Percentiles rank a stretch among this genome's conserved stretches.
These are phyloP conservation scores for Nematocida major DNA, from an alignment of 371 early-diverging fungal species.

Conservation along the genomic window DNA sequence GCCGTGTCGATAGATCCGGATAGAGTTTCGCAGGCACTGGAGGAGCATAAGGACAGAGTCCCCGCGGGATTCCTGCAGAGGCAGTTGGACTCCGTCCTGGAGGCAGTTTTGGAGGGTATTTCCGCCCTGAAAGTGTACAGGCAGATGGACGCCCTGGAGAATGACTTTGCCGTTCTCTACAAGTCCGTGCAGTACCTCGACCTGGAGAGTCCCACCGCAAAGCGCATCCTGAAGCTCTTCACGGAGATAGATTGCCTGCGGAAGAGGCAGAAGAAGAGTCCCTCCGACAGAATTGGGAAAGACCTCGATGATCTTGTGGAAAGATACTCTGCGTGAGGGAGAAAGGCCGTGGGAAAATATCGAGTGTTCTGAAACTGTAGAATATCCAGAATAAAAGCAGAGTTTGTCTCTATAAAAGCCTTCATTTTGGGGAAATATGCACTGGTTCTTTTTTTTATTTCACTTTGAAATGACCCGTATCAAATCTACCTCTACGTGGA, in stretches of 20 bases:
- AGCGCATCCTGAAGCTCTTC: constrained; percentile 26
- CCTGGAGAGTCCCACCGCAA: background rate
- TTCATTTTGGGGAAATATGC: background rate
- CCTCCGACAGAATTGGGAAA: background rate
- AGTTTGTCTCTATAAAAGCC: background rate
- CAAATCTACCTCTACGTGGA: constrained; percentile 55
- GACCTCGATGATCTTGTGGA: constrained; percentile 4
- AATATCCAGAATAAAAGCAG: too few species aligned
- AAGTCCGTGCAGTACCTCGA: constrained; percentile 30
- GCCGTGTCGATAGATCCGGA: constrained; percentile 2
- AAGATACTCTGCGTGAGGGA: background rate
- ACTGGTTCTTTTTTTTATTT: too few species aligned
- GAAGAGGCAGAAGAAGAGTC: constrained; percentile 5
- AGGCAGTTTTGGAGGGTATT: background rate
- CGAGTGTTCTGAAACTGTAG: too few species aligned
- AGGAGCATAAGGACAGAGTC: constrained; percentile 10
- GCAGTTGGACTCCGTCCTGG: background rate
- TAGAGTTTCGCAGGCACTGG: background rate
- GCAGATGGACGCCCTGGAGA: constrained; percentile 28
- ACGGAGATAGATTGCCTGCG: constrained; percentile 31
- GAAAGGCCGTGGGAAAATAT: background rate
- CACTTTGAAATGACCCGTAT: constrained; percentile 23
- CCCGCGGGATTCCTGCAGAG: background rate
- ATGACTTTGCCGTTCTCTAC: constrained; percentile 42
- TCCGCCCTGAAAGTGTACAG: constrained; percentile 15